Evolutionary conservation across 1,284 basidiomycete genomes (phyloP).

Genomic region (Pseudozyma sp.): DNA sequence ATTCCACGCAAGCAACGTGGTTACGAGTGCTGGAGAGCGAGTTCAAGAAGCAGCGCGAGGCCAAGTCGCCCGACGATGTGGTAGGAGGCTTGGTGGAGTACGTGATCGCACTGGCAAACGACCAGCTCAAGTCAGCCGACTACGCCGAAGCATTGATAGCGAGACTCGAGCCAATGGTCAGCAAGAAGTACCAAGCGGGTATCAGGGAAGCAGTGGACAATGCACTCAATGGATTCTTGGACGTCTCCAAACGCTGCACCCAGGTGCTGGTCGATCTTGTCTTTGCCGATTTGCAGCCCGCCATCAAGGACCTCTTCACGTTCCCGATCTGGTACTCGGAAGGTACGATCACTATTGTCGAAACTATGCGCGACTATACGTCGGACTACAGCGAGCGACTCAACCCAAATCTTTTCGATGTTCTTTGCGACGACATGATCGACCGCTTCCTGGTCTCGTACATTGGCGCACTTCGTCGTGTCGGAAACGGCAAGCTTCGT

Average conservation of each 20-base stretch:
- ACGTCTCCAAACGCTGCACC: conserved; percentile 96
- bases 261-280: conserved; percentile 93
- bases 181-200: conserved; percentile 85
- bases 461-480: conserved; percentile 85
- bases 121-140: conserved; percentile 96
- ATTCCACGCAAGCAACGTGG: conserved; percentile 89
- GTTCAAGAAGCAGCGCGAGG: conserved; percentile 84
- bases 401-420: conserved; percentile 89
- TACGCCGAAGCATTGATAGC: conserved; percentile 86
- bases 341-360: conserved; percentile 86
- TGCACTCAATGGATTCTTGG: conserved; percentile 96
- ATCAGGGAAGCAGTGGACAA: conserved; percentile 91
- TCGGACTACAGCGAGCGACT: conserved; percentile 90
- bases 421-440: conserved; percentile 91
- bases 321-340: conserved; percentile 74
- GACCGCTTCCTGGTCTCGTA: conserved; percentile 92
- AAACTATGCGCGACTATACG: conserved; percentile 97
- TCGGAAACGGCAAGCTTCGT: conserved; percentile 78
- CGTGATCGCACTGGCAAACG: conserved; percentile 96
- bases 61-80: conserved; percentile 83
- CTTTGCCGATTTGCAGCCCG: conserved; percentile 92
- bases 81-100: conserved; percentile 93
- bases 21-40: conserved; percentile 84
- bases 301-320: conserved; percentile 85
- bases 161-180: conserved; percentile 89